These are phyloP conservation scores for Phyllostachys edulis DNA, from an alignment of 176 grass and related monocot genomes.

Conservation along the genomic window DNA sequence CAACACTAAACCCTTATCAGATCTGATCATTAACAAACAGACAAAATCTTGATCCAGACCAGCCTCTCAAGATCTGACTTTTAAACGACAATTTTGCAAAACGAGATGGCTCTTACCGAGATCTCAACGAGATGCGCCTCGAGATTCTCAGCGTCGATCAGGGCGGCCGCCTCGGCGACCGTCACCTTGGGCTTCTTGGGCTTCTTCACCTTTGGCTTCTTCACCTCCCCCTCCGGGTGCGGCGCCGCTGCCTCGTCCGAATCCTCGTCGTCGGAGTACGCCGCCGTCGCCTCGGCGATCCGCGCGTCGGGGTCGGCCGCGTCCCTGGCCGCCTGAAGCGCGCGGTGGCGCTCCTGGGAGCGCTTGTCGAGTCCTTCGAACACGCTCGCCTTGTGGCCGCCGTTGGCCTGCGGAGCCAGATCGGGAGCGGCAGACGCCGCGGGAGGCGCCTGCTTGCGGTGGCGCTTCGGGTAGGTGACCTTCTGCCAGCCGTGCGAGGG, in stretches of 20 bases:
- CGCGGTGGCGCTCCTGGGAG: slow-evolving; percentile 76
- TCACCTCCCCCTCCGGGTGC: slow-evolving; percentile 49
- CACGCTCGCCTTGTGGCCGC: slow-evolving; percentile 25
- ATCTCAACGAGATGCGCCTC: slow-evolving; percentile 69
- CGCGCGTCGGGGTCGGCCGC: slow-evolving; percentile 43
- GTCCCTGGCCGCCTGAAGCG: slow-evolving; percentile 57
- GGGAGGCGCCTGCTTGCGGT: slow-evolving; percentile 56
- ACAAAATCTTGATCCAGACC: slow-evolving; percentile 31
- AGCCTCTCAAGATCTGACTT: slow-evolving; percentile 29
- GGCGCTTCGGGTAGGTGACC: slow-evolving; percentile 82
- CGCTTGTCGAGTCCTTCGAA: slow-evolving; percentile 84
- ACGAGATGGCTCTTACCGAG: slow-evolving; percentile 41
- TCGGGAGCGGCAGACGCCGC: slow-evolving; percentile 35
- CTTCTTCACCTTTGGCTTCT: slow-evolving; percentile 85
- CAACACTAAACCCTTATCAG: slow-evolving; percentile 26
- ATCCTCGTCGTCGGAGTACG: slow-evolving; percentile 61
- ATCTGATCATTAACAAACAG: slow-evolving; percentile 32
- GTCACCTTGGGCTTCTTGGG: slow-evolving; percentile 85
- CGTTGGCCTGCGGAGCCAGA: slow-evolving; percentile 36
- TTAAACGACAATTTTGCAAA: not conserved
- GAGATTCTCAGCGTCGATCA: slow-evolving; percentile 73
- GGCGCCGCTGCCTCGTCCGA: slow-evolving; percentile 34
- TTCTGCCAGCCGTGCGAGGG: slow-evolving; percentile 87
- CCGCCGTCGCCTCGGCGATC: slow-evolving; percentile 6
- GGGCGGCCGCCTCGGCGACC: slow-evolving; percentile 65